Evolutionary conservation across 768 basidiomycete species (phyloP).

Genomic region (Tubosaeta sp.): DNA sequence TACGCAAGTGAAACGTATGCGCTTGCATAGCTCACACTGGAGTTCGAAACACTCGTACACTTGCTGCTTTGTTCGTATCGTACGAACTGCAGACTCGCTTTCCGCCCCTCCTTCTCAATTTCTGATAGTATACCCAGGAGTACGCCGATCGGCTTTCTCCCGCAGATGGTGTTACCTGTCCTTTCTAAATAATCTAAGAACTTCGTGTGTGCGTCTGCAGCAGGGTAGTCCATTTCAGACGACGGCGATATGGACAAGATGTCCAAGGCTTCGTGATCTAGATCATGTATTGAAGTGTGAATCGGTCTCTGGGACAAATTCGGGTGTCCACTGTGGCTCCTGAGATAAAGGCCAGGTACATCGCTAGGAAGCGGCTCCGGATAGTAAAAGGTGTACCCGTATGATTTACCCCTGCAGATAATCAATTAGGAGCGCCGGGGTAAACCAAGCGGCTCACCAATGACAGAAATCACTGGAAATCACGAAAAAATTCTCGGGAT

Average conservation of each 20-base stretch:
- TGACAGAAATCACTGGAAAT: conserved; percentile 98
- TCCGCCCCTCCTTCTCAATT: conserved; percentile 43
- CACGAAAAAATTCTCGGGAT: conserved; percentile 80
- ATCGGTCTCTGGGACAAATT: conserved; percentile 56
- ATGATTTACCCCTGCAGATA: conserved; percentile 68
- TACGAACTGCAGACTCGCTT: conserved; percentile 66
- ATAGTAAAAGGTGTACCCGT: conserved; percentile 86
- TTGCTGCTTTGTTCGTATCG: conserved; percentile 90
- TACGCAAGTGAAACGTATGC: conserved; percentile 63
- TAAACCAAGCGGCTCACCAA: conserved; percentile 53
- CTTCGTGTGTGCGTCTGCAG: conserved; percentile 49
- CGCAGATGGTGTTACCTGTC: conserved; percentile 96
- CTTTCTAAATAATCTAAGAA: conserved; percentile 65
- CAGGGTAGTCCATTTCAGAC: conserved; percentile 38
- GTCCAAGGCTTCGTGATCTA: conserved; percentile 87
- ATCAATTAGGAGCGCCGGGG: neutral
- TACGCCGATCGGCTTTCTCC: conserved; percentile 93
- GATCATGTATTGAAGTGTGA: conserved; percentile 72
- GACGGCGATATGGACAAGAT: conserved; percentile 54
- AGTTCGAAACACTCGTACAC: conserved; percentile 64
- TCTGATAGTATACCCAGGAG: conserved; percentile 71
- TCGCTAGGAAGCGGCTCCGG: conserved; percentile 53
- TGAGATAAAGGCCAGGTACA: conserved; percentile 46
- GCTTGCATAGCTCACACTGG: conserved; percentile 96
- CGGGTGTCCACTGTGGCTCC: conserved; percentile 38